These are phyloP conservation scores for Irpex sp. DNA, from an alignment of 1,284 basidiomycete species.

Conservation along the genomic window DNA sequence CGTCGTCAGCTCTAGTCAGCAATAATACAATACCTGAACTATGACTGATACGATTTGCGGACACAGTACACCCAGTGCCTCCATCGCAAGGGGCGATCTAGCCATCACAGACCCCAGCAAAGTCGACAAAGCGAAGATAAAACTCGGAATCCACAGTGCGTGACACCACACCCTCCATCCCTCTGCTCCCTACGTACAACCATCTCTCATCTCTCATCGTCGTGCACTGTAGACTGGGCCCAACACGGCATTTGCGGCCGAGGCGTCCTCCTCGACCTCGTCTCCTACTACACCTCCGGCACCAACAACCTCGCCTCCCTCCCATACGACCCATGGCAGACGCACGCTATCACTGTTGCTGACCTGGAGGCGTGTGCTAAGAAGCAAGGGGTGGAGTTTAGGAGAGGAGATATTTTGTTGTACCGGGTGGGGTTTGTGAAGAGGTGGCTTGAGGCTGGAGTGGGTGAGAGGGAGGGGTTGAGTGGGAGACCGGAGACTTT, in stretches of 20 bases:
- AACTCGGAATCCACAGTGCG: constrained; percentile 63
- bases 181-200: no score
- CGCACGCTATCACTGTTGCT: constrained; percentile 50
- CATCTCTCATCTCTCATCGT: background rate
- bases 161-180: no score
- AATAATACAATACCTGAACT: no score
- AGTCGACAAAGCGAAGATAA: constrained; percentile 34
- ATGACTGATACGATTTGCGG: background rate
- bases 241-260: constrained; percentile 72
- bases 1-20: background rate
- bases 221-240: constrained; percentile 52
- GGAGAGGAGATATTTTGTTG: constrained; percentile 57
- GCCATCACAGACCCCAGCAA: constrained; percentile 40
- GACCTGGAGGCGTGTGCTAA: constrained; percentile 62
- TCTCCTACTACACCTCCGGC: constrained; percentile 47
- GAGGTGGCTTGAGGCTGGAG: constrained; percentile 45
- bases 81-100: constrained; percentile 44
- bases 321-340: constrained; percentile 65
- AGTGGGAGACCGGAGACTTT: constrained; percentile 43
- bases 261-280: constrained; percentile 68
- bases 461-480: constrained; percentile 47
- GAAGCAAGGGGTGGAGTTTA: constrained; percentile 51
- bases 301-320: constrained; percentile 25
- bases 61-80: constrained; percentile 41
- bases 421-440: constrained; percentile 62